Percentiles rank a stretch among this genome's conserved stretches.
These are phyloP conservation scores for Xanthoconium stramineum DNA, from an alignment of 768 basidiomycete species.

Conservation along the genomic window DNA sequence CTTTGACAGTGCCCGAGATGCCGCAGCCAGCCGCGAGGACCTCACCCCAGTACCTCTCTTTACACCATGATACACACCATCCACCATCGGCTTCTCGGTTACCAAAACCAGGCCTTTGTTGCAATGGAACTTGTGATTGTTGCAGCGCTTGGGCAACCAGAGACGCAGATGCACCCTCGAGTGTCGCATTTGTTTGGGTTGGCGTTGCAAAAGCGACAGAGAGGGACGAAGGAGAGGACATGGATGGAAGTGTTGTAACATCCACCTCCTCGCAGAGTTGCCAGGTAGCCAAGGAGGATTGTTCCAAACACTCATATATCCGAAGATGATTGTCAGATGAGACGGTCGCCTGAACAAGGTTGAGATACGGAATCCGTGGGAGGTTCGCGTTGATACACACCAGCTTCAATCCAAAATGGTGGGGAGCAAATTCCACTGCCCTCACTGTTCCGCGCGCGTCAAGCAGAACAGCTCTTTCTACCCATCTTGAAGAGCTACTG, in stretches of 20 bases:
- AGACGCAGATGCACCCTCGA: slow-evolving; percentile 55
- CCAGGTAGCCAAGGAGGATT: slow-evolving; percentile 68
- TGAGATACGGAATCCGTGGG: not conserved
- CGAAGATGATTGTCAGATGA: slow-evolving; percentile 85
- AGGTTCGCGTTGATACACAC: slow-evolving; percentile 40
- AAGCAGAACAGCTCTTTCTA: slow-evolving; percentile 66
- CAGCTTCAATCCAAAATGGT: slow-evolving; percentile 84
- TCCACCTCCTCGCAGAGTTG: slow-evolving; percentile 76
- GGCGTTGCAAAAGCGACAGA: slow-evolving; percentile 67
- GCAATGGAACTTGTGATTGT: slow-evolving; percentile 40
- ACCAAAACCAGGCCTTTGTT: slow-evolving; percentile 43
- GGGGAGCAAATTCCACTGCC: slow-evolving; percentile 82
- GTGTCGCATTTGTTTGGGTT: slow-evolving; percentile 56
- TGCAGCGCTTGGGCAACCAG: slow-evolving; percentile 65
- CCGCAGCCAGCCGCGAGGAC: slow-evolving; percentile 78
- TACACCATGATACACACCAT: slow-evolving; percentile 95
- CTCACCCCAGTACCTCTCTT: slow-evolving; percentile 95
- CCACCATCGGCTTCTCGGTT: slow-evolving; percentile 85
- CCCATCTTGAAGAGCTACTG: slow-evolving; percentile 51
- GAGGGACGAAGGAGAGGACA: slow-evolving; percentile 41
- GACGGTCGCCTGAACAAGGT: slow-evolving; percentile 65
- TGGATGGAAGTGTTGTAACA: slow-evolving; percentile 50
- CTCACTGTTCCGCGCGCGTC: slow-evolving; percentile 88
- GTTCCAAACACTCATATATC: slow-evolving; percentile 88
- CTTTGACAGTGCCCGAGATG: slow-evolving; percentile 71